A percentile compares a stretch with the other conserved stretches of the same genome.
These are phyloP conservation scores for Kodamaea laetipori DNA, from an alignment of 805 yeast genomes.

Conservation along the genomic window DNA sequence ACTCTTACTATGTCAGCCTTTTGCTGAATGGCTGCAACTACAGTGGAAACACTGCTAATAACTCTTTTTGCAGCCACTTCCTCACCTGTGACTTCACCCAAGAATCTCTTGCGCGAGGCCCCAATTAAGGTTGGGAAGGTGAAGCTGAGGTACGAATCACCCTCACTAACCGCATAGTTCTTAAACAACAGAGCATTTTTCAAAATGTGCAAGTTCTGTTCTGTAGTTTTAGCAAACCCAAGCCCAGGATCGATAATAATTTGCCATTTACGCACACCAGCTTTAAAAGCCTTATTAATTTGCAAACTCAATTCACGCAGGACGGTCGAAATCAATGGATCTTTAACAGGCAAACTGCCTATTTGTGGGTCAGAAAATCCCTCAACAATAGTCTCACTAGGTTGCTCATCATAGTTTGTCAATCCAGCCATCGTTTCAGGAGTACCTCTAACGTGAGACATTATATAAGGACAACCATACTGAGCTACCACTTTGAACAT, in stretches of 20 bases:
- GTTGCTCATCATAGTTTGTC: conserved; percentile 52
- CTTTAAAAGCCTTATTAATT: conserved; percentile 54
- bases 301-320: conserved; percentile 64
- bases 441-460: conserved; percentile 85
- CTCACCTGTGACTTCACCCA: conserved; percentile 71
- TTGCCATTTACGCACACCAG: conserved; percentile 87
- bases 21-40: conserved; percentile 70
- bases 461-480: conserved; percentile 71
- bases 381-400: conserved; percentile 40
- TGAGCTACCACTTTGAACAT: conserved; percentile 73
- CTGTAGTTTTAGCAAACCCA: conserved; percentile 87
- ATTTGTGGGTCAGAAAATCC: conserved; percentile 28
- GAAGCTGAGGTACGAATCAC: conserved; percentile 42
- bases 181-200: conserved; percentile 52
- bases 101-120: conserved; percentile 84
- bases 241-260: conserved; percentile 91
- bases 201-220: conserved; percentile 69
- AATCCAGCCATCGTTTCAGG: conserved; percentile 69
- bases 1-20: conserved; percentile 83
- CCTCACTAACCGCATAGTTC: conserved; percentile 42
- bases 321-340: conserved; percentile 53
- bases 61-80: conserved; percentile 61
- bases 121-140: conserved; percentile 75
- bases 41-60: conserved; percentile 74
- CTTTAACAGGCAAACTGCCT: conserved; percentile 19